These are phyloP conservation scores for Russula foetens DNA, from an alignment of 768 basidiomycete species.

Conservation along the genomic window DNA sequence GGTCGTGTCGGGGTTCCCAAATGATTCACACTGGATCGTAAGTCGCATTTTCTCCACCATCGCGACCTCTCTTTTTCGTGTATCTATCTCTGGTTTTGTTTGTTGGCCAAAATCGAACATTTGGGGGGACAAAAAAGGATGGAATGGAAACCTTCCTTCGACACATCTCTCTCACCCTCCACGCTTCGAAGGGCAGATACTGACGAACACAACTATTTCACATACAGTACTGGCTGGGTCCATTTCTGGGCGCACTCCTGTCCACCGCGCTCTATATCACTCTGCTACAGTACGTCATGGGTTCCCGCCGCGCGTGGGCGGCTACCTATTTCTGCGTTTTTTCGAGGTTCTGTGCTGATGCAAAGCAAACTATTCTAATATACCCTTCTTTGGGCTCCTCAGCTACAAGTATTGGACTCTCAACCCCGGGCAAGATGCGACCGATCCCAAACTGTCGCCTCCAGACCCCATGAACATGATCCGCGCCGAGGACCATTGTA, in stretches of 20 bases:
- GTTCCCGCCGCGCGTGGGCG: too few relatives aligned
- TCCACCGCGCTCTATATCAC: constrained; percentile 47
- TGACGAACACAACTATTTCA: constrained; percentile 6
- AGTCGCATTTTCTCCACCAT: constrained; percentile 19
- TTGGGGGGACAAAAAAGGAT: too few relatives aligned
- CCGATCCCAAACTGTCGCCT: constrained; percentile 36
- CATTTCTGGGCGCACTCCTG: constrained; percentile 56
- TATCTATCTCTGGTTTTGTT: neutral
- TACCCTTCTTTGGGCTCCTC: neutral
- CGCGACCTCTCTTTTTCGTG: too few relatives aligned
- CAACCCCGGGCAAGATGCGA: constrained; percentile 41
- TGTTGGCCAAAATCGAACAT: neutral
- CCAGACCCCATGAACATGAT: constrained; percentile 27
- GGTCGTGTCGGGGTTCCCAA: constrained; percentile 51
- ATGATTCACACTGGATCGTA: constrained; percentile 53
- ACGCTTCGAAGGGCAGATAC: neutral
- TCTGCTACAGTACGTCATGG: constrained; percentile 42
- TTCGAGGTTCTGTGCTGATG: constrained; percentile 3
- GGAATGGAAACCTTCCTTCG: neutral
- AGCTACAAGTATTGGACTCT: constrained; percentile 46
- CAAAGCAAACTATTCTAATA: neutral
- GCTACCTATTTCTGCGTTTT: too few relatives aligned
- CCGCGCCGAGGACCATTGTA: neutral
- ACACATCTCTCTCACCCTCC: constrained; percentile 1
- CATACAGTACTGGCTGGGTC: constrained; percentile 66